Evolutionary conservation across 176 grass and related monocot genomes (phyloP), one percentile per base, ranked within the genome.

Genomic region (Typha latifolia): DNA sequence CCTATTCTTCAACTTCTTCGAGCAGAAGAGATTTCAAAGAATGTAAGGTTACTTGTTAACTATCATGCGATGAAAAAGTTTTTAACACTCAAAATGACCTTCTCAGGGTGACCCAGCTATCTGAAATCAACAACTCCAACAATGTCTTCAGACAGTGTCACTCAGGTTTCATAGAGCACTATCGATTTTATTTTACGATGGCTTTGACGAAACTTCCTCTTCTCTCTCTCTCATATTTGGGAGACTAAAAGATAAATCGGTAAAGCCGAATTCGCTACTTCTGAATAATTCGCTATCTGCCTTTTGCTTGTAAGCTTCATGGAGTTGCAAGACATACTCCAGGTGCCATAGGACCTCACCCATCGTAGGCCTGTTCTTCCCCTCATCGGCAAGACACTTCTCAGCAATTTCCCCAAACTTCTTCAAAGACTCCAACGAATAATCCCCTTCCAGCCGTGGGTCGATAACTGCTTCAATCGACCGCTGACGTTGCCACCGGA

Each of bases 321-420:
- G 83, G 64, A 97, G 84, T 76, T 97, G 85, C 63, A 89, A 59
- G 26, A 68, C 85, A 73, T 97, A 97, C 76, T 97, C 93, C 20
- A 97, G 84, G 67, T 97, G 93, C 93, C 93, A 97, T 71, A 97
- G 69, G 0, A 97, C 88, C 69, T 97, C 93, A 2, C 88, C 88
- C 85, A 97, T 92, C 4, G 78, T 82, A 24, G 93, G 88, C 52
- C 93, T 84, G 66, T 72, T 82, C 72, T 74, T 86, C 47, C 88
- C 93, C 22, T 97, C 93, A 65, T 92, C 93, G n/a, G 84, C 81
- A 31, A 97, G 79, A 19, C 93, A 97, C 62, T 97, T 97, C 78
- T 97, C 93, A 0, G 88, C 88, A 18, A 92, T 91, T 66, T 97
- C 93, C 52, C 88, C 85, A 72, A 86, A 92, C 69, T 97, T 97